Evolutionary conservation across 176 grass and related monocot genomes (phyloP).

Genomic region (Triticum dicoccoides): DNA sequence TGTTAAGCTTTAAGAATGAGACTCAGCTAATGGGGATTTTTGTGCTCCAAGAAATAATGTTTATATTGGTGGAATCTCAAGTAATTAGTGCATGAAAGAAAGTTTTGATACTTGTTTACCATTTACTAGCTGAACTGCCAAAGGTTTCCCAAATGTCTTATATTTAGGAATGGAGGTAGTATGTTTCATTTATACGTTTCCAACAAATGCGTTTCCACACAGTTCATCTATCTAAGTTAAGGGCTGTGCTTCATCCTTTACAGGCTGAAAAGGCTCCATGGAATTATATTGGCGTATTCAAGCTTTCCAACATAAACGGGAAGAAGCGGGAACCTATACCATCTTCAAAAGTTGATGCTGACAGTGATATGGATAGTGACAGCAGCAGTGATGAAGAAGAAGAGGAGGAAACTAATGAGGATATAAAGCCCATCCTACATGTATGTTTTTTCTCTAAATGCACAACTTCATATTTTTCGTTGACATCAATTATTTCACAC

Average conservation of each 20-base stretch:
- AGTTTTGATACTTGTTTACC: neutral
- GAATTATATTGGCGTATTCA: constrained; percentile 90
- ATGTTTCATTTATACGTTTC: neutral
- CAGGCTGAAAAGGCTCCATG: constrained; percentile 72
- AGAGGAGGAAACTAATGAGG: constrained; percentile 53
- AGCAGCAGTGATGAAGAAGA: constrained; percentile 78
- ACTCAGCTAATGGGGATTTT: neutral
- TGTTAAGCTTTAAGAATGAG: neutral
- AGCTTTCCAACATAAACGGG: constrained; percentile 79
- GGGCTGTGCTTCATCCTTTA: neutral
- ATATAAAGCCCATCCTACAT: constrained; percentile 61
- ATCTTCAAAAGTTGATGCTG: constrained; percentile 50
- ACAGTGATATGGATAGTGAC: constrained; percentile 63
- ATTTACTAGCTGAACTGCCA: too few relatives aligned
- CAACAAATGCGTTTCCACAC: neutral
- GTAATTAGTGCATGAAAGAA: neutral
- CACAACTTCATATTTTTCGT: neutral
- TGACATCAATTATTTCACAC: neutral
- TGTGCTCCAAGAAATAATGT: neutral
- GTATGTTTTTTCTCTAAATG: constrained; percentile 29
- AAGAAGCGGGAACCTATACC: constrained; percentile 80
- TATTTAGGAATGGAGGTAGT: too few relatives aligned
- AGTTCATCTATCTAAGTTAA: neutral
- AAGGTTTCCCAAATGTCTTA: too few relatives aligned
- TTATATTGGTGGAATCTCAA: neutral